Conservation (phyloP, 139 green algal genomes). For the Limnomonas spitsbergensis region DNA sequence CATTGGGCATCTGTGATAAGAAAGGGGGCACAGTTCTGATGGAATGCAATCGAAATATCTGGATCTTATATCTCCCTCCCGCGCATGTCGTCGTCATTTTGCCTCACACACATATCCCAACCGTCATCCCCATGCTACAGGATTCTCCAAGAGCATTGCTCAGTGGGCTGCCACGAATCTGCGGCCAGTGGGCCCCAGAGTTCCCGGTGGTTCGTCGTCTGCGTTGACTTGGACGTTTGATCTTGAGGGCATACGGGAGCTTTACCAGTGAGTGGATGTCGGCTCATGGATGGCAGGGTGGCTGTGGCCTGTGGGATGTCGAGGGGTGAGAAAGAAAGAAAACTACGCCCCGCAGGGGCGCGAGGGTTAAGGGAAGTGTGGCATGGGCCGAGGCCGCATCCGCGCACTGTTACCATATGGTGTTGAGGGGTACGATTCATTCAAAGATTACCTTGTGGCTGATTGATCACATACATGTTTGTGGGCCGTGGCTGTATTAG, state of each 20-base stretch:
- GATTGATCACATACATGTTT: too few species aligned
- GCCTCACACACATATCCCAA: too few species aligned
- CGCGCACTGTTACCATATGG: too few species aligned
- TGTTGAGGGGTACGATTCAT: too few species aligned
- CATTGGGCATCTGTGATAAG: neutral
- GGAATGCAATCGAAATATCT: too few species aligned
- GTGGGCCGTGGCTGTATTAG: too few species aligned
- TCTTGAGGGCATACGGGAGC: slow-evolving; percentile 77
- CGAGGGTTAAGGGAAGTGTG: neutral
- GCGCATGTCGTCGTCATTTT: too few species aligned
- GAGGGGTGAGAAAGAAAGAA: neutral
- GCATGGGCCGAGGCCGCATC: too few species aligned
- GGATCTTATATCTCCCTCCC: too few species aligned
- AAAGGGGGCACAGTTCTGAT: too few species aligned
- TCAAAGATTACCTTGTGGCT: too few species aligned
- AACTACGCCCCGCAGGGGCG: neutral
- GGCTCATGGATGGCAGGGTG: neutral
- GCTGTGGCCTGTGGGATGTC: neutral
- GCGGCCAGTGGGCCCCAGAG: slow-evolving; percentile 20
- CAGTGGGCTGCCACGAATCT: slow-evolving; percentile 88
- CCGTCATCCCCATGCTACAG: too few species aligned
- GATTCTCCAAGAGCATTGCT: slow-evolving; percentile 18
- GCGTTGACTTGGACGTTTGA: slow-evolving; percentile 77
- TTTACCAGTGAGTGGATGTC: slow-evolving; percentile 69
- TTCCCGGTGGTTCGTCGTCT: neutral